A percentile compares a stretch with the other conserved stretches of the same genome.
These are phyloP conservation scores for Magnolia sinica DNA, from an alignment of 164 flowering plant species.

Conservation along the genomic window DNA sequence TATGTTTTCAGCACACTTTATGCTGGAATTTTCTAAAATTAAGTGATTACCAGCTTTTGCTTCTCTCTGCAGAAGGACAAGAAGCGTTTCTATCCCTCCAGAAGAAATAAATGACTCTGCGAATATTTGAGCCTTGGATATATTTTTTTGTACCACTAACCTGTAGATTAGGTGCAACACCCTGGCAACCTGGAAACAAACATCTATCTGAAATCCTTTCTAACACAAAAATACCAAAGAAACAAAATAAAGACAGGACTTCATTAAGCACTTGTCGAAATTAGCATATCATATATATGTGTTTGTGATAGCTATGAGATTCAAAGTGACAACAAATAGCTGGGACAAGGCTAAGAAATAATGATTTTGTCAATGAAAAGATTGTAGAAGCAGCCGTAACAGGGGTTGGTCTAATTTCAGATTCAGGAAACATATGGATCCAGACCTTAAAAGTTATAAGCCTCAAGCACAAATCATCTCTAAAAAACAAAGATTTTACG, in stretches of 20 bases:
- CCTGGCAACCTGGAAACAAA: constrained; percentile 75
- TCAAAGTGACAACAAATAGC: background rate
- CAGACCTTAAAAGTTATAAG: background rate
- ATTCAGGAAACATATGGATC: background rate
- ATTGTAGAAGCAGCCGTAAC: background rate
- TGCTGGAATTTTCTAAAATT: constrained; percentile 27
- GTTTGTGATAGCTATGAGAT: background rate
- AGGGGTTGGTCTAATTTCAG: too few relatives aligned
- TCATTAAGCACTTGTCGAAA: background rate
- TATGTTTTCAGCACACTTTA: constrained; percentile 20
- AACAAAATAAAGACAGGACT: background rate
- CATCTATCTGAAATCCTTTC: constrained; percentile 2
- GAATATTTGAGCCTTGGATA: constrained; percentile 79
- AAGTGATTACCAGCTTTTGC: constrained; percentile 73
- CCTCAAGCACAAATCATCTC: too few relatives aligned
- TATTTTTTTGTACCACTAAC: constrained; percentile 90
- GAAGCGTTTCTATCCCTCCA: constrained; percentile 95
- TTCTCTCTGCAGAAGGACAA: constrained; percentile 88
- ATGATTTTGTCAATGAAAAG: background rate
- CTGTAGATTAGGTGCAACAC: constrained; percentile 85
- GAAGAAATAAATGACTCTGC: constrained; percentile 80
- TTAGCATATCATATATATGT: background rate
- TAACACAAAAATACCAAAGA: background rate
- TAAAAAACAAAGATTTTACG: too few relatives aligned
- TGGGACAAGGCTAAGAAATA: background rate